phyloP scores from a whole-genome alignment of 1,284 basidiomycete genomes.

The Porogramme epimiltina region DNA sequence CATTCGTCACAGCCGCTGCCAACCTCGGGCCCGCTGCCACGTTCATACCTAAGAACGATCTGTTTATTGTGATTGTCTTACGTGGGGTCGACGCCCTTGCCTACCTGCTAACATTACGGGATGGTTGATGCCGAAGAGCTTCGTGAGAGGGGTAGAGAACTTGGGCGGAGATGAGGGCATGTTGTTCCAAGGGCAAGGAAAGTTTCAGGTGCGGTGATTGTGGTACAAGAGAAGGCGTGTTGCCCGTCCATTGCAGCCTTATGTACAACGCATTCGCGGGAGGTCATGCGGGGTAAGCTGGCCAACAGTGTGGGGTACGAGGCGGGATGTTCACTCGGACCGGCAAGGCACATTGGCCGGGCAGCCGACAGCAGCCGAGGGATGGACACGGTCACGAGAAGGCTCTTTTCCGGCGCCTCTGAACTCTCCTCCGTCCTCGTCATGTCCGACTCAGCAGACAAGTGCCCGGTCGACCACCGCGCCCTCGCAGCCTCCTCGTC shows the following conservation, averaged over 20 bases:
- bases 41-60: slow-evolving; percentile 65
- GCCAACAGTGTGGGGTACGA: too few species aligned
- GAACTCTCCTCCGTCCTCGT: background rate
- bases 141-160: slow-evolving; percentile 65
- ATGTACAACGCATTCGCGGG: background rate
- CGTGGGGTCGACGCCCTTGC: background rate
- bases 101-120: slow-evolving; percentile 77
- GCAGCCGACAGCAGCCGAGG: too few species aligned
- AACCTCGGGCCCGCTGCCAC: slow-evolving; percentile 79
- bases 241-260: background rate
- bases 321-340: too few species aligned
- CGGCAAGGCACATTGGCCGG: too few species aligned
- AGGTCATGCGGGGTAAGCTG: background rate
- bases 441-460: slow-evolving; percentile 37
- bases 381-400: too few species aligned
- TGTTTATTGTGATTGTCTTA: background rate
- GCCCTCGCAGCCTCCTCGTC: slow-evolving; percentile 22
- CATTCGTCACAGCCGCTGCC: slow-evolving; percentile 80
- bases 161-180: slow-evolving; percentile 64
- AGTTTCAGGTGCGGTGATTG: background rate
- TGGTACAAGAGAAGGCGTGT: background rate
- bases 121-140: slow-evolving; percentile 78
- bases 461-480: slow-evolving; percentile 63
- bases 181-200: slow-evolving; percentile 50
- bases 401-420: background rate